phyloP scores from a whole-genome alignment of 2,329 filamentous ascomycete species.

The Erysiphe pulchra region DNA sequence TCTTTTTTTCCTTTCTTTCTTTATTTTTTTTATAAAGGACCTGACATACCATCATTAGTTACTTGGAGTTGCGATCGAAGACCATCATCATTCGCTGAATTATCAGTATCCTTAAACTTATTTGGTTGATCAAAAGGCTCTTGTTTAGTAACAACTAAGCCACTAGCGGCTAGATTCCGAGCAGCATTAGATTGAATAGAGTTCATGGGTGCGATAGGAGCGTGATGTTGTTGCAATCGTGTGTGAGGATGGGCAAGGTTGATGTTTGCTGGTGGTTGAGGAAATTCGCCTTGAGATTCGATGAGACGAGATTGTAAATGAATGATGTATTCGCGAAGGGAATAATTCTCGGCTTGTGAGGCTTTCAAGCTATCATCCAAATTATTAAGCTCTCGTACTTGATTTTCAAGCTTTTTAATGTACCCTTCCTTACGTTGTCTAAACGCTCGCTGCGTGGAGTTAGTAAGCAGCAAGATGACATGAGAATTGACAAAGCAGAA shows the following conservation, averaged over 20 bases:
- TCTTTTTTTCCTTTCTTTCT: too few relatives aligned
- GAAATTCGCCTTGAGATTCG: conserved; percentile 61
- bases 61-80: conserved; percentile 24
- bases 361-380: conserved; percentile 56
- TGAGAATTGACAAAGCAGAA: conserved; percentile 15
- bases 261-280: conserved; percentile 58
- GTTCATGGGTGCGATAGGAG: conserved; percentile 15
- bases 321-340: conserved; percentile 77
- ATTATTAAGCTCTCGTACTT: conserved; percentile 56
- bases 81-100: conserved; percentile 25
- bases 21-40: conserved; percentile 6
- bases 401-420: conserved; percentile 90
- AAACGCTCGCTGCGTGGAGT: conserved; percentile 53
- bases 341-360: conserved; percentile 74
- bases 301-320: conserved; percentile 68
- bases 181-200: conserved; percentile 14
- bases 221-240: conserved; percentile 4
- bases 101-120: conserved; percentile 15
- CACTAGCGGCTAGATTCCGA: conserved; percentile 12
- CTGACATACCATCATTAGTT: conserved; percentile 13
- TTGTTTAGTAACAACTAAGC: conserved; percentile 10
- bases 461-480: conserved; percentile 10
- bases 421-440: conserved; percentile 94
- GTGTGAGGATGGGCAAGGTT: conserved; percentile 31
- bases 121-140: conserved; percentile 8